Evolutionary conservation across 805 yeast species (phyloP), one percentile per base, ranked within the genome.

Genomic region (Wickerhamiella allomyrinae): DNA sequence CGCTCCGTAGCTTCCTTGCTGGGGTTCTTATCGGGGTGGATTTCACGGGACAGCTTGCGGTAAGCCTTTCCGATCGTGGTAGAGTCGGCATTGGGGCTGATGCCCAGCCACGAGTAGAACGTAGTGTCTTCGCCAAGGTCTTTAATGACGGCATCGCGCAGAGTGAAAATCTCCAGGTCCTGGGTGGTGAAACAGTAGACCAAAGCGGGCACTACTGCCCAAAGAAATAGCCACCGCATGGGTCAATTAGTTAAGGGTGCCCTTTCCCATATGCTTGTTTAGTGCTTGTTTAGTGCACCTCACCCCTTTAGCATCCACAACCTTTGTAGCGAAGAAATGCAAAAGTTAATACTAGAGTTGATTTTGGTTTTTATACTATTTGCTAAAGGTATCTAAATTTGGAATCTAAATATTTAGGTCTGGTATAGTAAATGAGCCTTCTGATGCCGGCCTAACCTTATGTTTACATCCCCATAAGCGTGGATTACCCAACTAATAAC

Each of bases 1-100:
- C 84, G 68, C 50, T 76, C 81, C 47, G 72, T 77, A 5, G 79
- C 81, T 19, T 60, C 56, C 48, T 62, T 66, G 35, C 57, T 56
- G n/a, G 58, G 57, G 47, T 60, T 57, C 59, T 89, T 86, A 61
- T 89, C 98, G 0, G 98, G 98, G 57, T 89, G 98, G 50, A 80
- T 67, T 47, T 67, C 68, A 41, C 79, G 68, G 2, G 94, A 77
- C 24, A 79, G 56, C 52, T 74, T 78, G 55, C 83, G 76, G 62
- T 81, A 79, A 34, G 67, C 63, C 41, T 53, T 55, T 29, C 51
- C 49, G 45, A 65, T 61, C 22, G 57, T 50, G 20, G 46, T 50
- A 23, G 37, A 40, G 11, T 45, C 36, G 17, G 63, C 62, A 22
- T 42, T 43, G 21, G 40, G 36, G 24, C 43, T 52, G 37, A 57